Evolutionary conservation across 2,329 filamentous ascomycete genomes (phyloP).

Genomic region (Pyrenochaeta sp.): DNA sequence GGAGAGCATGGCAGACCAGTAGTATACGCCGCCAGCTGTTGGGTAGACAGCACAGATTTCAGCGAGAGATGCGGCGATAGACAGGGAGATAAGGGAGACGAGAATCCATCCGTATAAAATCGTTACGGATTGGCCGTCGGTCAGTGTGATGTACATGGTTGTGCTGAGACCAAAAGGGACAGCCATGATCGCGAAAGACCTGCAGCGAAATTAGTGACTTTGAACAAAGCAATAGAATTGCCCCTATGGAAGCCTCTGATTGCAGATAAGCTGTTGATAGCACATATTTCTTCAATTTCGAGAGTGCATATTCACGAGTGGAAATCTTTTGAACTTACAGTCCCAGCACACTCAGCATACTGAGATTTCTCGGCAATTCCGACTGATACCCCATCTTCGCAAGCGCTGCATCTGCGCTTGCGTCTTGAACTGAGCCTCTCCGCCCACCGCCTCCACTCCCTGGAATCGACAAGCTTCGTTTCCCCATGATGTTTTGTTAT

Average conservation of each 20-base stretch:
- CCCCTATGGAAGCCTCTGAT: too few relatives aligned
- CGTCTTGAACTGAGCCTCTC: conserved; percentile 38
- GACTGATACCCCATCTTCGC: conserved; percentile 73
- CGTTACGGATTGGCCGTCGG: conserved; percentile 73
- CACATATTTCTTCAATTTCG: background rate
- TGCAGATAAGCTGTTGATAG: background rate
- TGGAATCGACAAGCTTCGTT: conserved; percentile 29
- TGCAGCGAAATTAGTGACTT: conserved; percentile 28
- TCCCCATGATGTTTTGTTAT: conserved; percentile 17
- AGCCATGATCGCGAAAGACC: conserved; percentile 78
- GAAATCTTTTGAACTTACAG: conserved; percentile 50
- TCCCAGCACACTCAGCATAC: conserved; percentile 75
- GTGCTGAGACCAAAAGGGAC: conserved; percentile 74
- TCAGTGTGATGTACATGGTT: conserved; percentile 73
- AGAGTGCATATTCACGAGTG: too few relatives aligned
- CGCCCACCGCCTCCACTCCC: conserved; percentile 22
- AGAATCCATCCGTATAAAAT: conserved; percentile 75
- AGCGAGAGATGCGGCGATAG: conserved; percentile 74
- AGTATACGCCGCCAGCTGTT: conserved; percentile 78
- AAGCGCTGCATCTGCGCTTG: conserved; percentile 66
- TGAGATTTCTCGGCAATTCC: conserved; percentile 71
- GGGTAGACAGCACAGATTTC: conserved; percentile 81
- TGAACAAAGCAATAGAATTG: background rate
- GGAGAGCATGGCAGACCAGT: conserved; percentile 72
- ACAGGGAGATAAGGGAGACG: conserved; percentile 71